Evolutionary conservation across 1,284 basidiomycete species (phyloP).

Genomic region (Ceratobasidium sp.): DNA sequence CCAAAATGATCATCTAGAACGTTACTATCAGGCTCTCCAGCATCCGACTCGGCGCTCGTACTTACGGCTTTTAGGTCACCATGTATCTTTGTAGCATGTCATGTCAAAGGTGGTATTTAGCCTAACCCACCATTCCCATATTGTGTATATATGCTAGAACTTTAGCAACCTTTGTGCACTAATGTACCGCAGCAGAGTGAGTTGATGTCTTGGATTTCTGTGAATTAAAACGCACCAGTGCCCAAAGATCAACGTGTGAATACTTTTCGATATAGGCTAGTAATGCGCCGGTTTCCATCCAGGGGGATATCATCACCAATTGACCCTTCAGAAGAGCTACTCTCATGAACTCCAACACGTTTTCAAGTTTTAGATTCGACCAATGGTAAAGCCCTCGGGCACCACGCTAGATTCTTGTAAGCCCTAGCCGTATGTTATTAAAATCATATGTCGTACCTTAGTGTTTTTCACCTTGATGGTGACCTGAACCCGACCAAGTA

Average conservation of each 20-base stretch:
- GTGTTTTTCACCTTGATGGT: background rate
- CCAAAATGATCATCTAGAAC: background rate
- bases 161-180: background rate
- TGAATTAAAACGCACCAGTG: background rate
- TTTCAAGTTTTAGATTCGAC: background rate
- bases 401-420: too few relatives aligned
- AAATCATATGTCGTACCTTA: background rate
- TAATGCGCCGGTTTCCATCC: slow-evolving; percentile 4
- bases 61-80: slow-evolving; percentile 2
- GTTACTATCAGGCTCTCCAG: background rate
- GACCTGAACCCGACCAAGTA: background rate
- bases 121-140: background rate
- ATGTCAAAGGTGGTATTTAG: background rate
- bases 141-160: background rate
- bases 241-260: background rate
- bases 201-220: too few relatives aligned
- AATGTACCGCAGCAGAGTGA: too few relatives aligned
- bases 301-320: slow-evolving; percentile 1
- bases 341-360: background rate
- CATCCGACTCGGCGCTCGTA: too few relatives aligned
- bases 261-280: too few relatives aligned
- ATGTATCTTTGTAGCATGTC: background rate
- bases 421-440: too few relatives aligned
- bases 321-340: background rate
- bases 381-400: background rate